phyloP scores from a whole-genome alignment of 2,329 filamentous ascomycete genomes.

The Arthroderma sp. region DNA sequence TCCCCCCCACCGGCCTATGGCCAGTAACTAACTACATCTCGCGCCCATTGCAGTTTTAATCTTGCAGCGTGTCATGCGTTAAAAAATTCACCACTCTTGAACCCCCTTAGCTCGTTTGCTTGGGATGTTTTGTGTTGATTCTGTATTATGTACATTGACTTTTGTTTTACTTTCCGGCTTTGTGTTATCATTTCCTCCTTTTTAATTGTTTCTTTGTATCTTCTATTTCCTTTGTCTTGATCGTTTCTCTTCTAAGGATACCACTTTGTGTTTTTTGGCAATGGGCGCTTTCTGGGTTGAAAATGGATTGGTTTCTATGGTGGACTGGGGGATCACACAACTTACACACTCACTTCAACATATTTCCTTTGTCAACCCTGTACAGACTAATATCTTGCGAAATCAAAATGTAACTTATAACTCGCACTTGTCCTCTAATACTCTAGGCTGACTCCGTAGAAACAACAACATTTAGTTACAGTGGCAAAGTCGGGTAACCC shows the following conservation, averaged over 20 bases:
- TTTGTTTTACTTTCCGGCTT: background rate
- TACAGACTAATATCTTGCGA: no score
- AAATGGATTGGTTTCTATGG: no score
- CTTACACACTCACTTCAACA: no score
- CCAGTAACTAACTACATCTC: constrained; percentile 16
- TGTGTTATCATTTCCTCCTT: constrained; percentile 1
- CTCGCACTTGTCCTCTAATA: no score
- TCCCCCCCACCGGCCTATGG: constrained; percentile 34
- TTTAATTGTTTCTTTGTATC: constrained; percentile 1
- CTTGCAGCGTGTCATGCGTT: constrained; percentile 9
- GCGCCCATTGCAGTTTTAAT: background rate
- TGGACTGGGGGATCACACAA: no score
- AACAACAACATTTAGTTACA: no score
- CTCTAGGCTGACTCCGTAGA: no score
- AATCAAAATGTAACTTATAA: no score
- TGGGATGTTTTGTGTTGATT: background rate
- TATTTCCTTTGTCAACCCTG: no score
- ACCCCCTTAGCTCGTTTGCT: constrained; percentile 24
- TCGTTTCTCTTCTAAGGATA: background rate
- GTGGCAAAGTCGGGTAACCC: no score
- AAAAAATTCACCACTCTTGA: constrained; percentile 17
- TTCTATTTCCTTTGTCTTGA: background rate
- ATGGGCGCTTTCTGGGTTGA: no score
- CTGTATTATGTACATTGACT: background rate
- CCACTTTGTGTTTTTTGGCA: constrained; percentile 2